phyloP scores from a whole-genome alignment of 768 basidiomycete genomes.

The Leccinum sublutescens region DNA sequence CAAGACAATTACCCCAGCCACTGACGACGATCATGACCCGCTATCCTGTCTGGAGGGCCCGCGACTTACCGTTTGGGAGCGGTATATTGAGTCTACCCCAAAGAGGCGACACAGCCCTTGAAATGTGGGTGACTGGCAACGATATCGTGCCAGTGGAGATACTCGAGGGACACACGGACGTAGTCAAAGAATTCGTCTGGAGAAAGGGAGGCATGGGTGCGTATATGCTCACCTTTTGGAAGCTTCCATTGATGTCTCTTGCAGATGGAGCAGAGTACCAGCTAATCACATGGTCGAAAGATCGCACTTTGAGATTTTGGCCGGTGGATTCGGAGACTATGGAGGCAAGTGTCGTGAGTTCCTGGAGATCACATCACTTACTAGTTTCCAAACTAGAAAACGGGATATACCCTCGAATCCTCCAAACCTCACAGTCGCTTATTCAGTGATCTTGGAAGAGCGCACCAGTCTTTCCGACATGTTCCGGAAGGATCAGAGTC shows the following conservation, averaged over 20 bases:
- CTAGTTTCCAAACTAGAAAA: conserved; percentile 39
- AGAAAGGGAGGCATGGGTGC: conserved; percentile 61
- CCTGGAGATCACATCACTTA: conserved; percentile 9
- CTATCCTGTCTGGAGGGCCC: conserved; percentile 94
- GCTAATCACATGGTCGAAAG: conserved; percentile 82
- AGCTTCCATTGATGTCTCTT: neutral
- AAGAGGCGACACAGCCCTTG: conserved; percentile 76
- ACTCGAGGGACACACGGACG: conserved; percentile 88
- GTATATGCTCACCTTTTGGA: neutral
- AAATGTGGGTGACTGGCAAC: conserved; percentile 64
- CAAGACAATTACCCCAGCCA: conserved; percentile 34
- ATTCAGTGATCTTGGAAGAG: conserved; percentile 23
- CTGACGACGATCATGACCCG: conserved; percentile 60
- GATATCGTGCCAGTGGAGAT: conserved; percentile 52
- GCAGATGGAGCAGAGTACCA: conserved; percentile 56
- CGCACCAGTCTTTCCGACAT: conserved; percentile 51
- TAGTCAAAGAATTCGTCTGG: conserved; percentile 99
- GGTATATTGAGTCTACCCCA: conserved; percentile 89
- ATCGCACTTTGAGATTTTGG: conserved; percentile 89
- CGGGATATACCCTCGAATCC: conserved; percentile 41
- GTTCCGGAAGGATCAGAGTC: conserved; percentile 42
- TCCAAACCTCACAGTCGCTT: conserved; percentile 25
- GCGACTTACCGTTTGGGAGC: conserved; percentile 87
- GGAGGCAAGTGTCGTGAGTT: conserved; percentile 44
- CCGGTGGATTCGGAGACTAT: conserved; percentile 72